Evolutionary conservation across 2,329 filamentous ascomycete species (phyloP).

Genomic region (Lasiodiplodia sp.): DNA sequence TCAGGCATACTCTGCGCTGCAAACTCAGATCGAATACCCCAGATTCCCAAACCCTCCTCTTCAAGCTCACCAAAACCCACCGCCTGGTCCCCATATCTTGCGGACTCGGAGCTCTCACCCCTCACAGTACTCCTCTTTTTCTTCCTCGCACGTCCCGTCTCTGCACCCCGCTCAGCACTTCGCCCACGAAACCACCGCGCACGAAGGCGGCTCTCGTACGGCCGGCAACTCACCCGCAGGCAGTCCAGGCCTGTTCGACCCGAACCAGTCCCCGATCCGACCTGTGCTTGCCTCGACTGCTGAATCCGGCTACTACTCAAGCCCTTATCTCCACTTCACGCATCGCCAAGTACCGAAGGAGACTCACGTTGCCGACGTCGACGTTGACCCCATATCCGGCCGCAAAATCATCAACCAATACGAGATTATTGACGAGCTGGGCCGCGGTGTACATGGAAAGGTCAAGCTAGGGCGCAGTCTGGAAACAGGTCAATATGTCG

Average conservation of each 20-base stretch:
- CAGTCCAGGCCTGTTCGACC: conserved; percentile 58
- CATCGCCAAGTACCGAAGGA: conserved; percentile 60
- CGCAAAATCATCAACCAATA: conserved; percentile 98
- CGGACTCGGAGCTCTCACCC: conserved; percentile 53
- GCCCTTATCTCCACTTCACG: conserved; percentile 58
- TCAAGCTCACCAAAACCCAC: conserved; percentile 33
- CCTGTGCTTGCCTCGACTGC: conserved; percentile 41
- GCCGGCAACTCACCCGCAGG: conserved; percentile 55
- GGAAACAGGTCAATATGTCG: conserved; percentile 78
- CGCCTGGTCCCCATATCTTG: conserved; percentile 45
- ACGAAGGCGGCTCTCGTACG: conserved; percentile 49
- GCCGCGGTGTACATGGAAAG: conserved; percentile 94
- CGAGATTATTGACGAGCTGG: conserved; percentile 94
- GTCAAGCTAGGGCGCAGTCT: conserved; percentile 92
- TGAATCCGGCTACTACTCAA: conserved; percentile 54
- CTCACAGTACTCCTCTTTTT: conserved; percentile 47
- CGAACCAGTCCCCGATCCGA: conserved; percentile 38
- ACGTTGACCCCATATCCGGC: conserved; percentile 86
- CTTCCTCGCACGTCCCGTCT: conserved; percentile 39
- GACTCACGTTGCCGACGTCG: conserved; percentile 90
- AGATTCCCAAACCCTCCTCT: conserved; percentile 29
- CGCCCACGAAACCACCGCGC: conserved; percentile 40
- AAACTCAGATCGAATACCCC: conserved; percentile 51
- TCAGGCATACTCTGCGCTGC: conserved; percentile 58
- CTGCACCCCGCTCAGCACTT: conserved; percentile 51